These are phyloP conservation scores for Linnemannia hyalina DNA, from an alignment of 192 early-diverging fungal species.

Conservation along the genomic window DNA sequence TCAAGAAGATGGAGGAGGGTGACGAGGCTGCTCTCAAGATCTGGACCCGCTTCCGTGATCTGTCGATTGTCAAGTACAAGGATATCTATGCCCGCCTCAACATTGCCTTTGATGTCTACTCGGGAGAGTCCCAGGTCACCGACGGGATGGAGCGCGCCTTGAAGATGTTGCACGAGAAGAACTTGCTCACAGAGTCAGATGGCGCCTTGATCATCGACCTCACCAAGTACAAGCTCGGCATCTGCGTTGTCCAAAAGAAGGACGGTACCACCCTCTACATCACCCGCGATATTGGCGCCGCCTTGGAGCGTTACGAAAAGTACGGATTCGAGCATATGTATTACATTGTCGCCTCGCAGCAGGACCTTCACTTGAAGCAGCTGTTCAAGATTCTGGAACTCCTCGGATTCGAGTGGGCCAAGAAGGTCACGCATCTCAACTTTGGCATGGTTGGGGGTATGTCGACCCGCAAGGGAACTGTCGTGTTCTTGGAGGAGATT, in stretches of 20 bases:
- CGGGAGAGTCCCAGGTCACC: slow-evolving; percentile 94
- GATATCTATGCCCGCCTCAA: slow-evolving; percentile 92
- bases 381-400: slow-evolving; percentile 94
- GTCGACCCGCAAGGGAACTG: slow-evolving; percentile 96
- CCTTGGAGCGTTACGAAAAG: slow-evolving; percentile 87
- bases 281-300: slow-evolving; percentile 97
- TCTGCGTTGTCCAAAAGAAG: slow-evolving; percentile 86
- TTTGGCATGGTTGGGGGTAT: slow-evolving; percentile 97
- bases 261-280: slow-evolving; percentile 96
- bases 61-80: slow-evolving; percentile 93
- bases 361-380: slow-evolving; percentile 93
- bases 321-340: slow-evolving; percentile 94
- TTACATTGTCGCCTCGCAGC: slow-evolving; percentile 93
- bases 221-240: slow-evolving; percentile 85
- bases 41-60: slow-evolving; percentile 91
- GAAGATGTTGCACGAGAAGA: slow-evolving; percentile 78
- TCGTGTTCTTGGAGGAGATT: slow-evolving; percentile 96
- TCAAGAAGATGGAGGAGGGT: slow-evolving; percentile 95
- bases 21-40: slow-evolving; percentile 83
- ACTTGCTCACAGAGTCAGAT: slow-evolving; percentile 79
- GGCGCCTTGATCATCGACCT: slow-evolving; percentile 93
- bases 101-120: slow-evolving; percentile 94
- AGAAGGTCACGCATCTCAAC: slow-evolving; percentile 89
- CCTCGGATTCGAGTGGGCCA: slow-evolving; percentile 85
- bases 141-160: slow-evolving; percentile 77